A percentile compares a stretch with the other conserved stretches of the same genome.
phyloP scores from a whole-genome alignment of 2,329 filamentous ascomycete species.

The Fusarium sp. region DNA sequence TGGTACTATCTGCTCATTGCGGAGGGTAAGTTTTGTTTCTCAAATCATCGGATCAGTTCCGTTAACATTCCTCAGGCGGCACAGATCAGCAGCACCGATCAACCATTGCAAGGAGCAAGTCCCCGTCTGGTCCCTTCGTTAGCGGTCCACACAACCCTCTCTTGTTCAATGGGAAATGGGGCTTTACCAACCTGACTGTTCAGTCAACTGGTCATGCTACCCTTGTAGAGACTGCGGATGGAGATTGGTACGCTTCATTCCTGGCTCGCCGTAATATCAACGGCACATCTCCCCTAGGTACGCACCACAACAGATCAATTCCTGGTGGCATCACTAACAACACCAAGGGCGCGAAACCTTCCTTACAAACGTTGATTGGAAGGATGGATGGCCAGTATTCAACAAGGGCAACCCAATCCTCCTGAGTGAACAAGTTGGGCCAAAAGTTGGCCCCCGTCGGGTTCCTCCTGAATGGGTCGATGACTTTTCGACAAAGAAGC shows the following conservation, averaged over 20 bases:
- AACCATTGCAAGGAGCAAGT: neutral
- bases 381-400: neutral
- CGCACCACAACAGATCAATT: too few species aligned
- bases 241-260: neutral
- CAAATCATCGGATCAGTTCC: too few species aligned
- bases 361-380: neutral
- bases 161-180: neutral
- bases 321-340: neutral
- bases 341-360: neutral
- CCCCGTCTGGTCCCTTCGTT: neutral
- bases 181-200: neutral
- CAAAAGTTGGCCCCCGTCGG: neutral
- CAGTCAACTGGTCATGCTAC: neutral
- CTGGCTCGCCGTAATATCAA: neutral
- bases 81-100: neutral
- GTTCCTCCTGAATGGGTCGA: neutral
- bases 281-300: neutral
- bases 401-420: neutral
- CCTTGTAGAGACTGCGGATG: neutral
- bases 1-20: neutral
- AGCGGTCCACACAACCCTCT: neutral
- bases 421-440: neutral
- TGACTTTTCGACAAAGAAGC: neutral
- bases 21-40: neutral
- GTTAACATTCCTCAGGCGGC: neutral